Base-by-base conservation (phyloP, 495 filamentous ascomycete species). In the Platismatia glauca region DNA sequence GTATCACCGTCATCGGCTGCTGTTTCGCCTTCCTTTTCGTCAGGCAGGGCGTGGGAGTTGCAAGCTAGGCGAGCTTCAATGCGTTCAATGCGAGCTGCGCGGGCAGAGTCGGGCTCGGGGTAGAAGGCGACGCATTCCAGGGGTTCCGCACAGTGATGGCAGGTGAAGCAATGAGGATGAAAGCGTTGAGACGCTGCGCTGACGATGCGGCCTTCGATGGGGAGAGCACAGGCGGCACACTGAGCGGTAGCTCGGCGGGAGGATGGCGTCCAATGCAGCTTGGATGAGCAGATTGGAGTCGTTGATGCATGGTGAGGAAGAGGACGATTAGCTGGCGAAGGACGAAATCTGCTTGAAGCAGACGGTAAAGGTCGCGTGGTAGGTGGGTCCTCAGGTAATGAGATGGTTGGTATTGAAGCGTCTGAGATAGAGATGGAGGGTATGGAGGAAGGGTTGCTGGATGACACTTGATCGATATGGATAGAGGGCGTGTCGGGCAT, bases 71-170 rank as follows among this genome's bases (percentile, higher is more conserved):
- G 81, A 29, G 72, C 71, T 18, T 78, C 76, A 68, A 89, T 89
- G 38, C 87, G 81, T 18, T 84, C 84, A 1, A 95, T 76, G 33
- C 94, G 85, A 55, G 87, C 87, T 0, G 72, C 74, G 27, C 89
- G 84, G 67, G 82, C 81, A 18, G 78, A 73, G 13, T 89, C 82
- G 0, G 95, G 94, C 70, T 99, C 94, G 4, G 91, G 89, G 64
- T 92, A 95, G 74, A 99, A 97, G 35, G 94, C 95, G 33, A 99
- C 88, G 59, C 90, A 91, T 75, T 97, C 95, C 52, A 99, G 88
- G 3, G 81, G 77, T 6, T 91, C 94, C 52, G 87, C 83, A 75
- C 94, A 99, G 64, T 90, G 81, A 74, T 89, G 88, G 75, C 94
- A 99, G 24, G 82, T 78, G 75, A 99, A 97, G 74, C 94, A 99